A percentile compares a stretch with the other conserved stretches of the same genome.
These are phyloP conservation scores for Pestalotiopsis sp. DNA, from an alignment of 2,329 filamentous ascomycete species.

Conservation along the genomic window DNA sequence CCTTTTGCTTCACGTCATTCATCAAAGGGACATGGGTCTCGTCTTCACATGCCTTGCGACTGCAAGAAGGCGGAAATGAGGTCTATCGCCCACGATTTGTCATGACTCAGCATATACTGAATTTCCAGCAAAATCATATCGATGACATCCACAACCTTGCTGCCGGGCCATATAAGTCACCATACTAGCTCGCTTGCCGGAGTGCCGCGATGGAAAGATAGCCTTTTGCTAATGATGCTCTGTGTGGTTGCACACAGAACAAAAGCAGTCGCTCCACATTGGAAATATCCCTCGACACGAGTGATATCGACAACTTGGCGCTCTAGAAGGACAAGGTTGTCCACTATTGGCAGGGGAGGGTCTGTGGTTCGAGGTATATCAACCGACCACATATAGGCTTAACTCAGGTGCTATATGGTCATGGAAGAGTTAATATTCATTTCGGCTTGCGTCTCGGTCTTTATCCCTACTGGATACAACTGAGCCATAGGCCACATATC, in stretches of 20 bases:
- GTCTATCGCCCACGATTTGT: background rate
- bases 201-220: background rate
- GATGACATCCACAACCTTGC: background rate
- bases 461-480: background rate
- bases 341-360: conserved; percentile 21
- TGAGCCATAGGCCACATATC: background rate
- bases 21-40: background rate
- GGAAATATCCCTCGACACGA: background rate
- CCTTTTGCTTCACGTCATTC: conserved; percentile 9
- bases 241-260: conserved; percentile 8
- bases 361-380: conserved; percentile 35
- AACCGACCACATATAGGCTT: conserved; percentile 39
- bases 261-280: background rate
- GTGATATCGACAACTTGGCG: background rate
- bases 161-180: background rate
- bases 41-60: conserved; percentile 5
- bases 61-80: background rate
- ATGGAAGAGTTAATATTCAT: conserved; percentile 35
- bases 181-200: background rate
- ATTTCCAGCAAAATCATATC: background rate
- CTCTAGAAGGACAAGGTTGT: conserved; percentile 15
- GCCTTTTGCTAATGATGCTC: background rate
- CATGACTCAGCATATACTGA: background rate
- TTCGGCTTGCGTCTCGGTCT: conserved; percentile 31
- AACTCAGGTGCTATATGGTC: conserved; percentile 32